These are phyloP conservation scores for Nannizzia gypsea DNA, from an alignment of 2,329 filamentous ascomycete species.

Conservation along the genomic window DNA sequence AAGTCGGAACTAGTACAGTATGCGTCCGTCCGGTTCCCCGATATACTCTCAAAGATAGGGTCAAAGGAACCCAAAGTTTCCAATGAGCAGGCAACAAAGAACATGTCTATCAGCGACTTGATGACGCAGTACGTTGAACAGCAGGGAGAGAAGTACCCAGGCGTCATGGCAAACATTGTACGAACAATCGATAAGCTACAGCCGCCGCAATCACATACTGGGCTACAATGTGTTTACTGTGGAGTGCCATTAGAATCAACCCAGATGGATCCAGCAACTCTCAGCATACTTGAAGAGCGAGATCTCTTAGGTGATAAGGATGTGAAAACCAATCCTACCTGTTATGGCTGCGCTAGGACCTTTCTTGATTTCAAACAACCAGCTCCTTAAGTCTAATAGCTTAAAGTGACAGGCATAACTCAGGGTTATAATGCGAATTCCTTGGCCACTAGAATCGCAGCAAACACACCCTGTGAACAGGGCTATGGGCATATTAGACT, in stretches of 20 bases:
- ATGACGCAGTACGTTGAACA: slow-evolving; percentile 80
- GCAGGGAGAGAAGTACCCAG: slow-evolving; percentile 75
- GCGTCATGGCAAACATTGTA: slow-evolving; percentile 90
- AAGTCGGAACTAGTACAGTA: slow-evolving; percentile 67
- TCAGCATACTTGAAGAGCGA: slow-evolving; percentile 25
- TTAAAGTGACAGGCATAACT: not conserved
- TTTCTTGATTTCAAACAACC: slow-evolving; percentile 9
- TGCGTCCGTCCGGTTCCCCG: slow-evolving; percentile 41
- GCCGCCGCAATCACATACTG: slow-evolving; percentile 24
- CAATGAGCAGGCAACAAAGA: slow-evolving; percentile 31
- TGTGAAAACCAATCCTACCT: slow-evolving; percentile 32
- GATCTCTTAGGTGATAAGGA: slow-evolving; percentile 23
- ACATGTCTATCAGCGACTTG: slow-evolving; percentile 80
- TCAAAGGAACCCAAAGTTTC: slow-evolving; percentile 26
- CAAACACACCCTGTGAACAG: not conserved
- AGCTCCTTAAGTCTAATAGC: not conserved
- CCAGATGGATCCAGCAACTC: slow-evolving; percentile 46
- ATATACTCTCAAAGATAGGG: slow-evolving; percentile 39
- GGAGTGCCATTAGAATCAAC: slow-evolving; percentile 52
- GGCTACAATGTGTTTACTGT: slow-evolving; percentile 52
- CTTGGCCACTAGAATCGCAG: not conserved
- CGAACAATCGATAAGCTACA: slow-evolving; percentile 76
- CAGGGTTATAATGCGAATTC: not conserved
- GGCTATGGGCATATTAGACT: not conserved
- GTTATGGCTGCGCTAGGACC: slow-evolving; percentile 34